Conservation (phyloP, 192 early-diverging fungal genomes). For the Dimargaris verticillata region DNA sequence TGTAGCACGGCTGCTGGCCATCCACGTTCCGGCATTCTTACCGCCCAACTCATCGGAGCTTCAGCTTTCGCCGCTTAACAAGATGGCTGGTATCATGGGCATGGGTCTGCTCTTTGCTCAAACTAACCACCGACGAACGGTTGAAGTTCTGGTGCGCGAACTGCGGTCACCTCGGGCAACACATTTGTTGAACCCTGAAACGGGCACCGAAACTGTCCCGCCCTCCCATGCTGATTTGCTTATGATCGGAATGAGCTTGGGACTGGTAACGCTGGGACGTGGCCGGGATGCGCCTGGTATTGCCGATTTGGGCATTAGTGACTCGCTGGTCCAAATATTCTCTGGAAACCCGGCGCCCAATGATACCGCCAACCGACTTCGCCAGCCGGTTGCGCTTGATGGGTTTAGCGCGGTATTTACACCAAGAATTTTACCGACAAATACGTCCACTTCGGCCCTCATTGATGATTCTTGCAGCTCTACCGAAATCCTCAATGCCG, state of each 20-base stretch:
- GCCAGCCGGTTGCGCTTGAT: background rate
- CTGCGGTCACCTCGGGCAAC: conserved; percentile 16
- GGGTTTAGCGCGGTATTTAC: background rate
- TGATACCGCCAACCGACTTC: background rate
- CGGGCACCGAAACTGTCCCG: too few species aligned
- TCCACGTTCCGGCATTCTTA: conserved; percentile 47
- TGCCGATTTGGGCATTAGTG: conserved; percentile 28
- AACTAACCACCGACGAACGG: conserved; percentile 33
- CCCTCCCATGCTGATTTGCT: conserved; percentile 24
- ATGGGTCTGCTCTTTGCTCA: conserved; percentile 49
- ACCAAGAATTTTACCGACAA: background rate
- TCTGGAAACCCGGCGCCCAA: too few species aligned
- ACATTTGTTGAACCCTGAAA: too few species aligned
- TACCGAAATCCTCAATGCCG: background rate
- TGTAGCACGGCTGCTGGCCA: conserved; percentile 37
- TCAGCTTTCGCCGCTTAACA: conserved; percentile 32
- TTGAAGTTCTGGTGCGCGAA: conserved; percentile 43
- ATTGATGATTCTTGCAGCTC: background rate
- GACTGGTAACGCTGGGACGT: conserved; percentile 43
- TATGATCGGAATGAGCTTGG: conserved; percentile 54
- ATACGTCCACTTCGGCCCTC: background rate
- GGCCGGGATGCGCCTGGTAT: conserved; percentile 25
- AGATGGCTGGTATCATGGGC: conserved; percentile 42
- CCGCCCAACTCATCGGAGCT: conserved; percentile 28
- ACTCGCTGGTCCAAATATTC: conserved; percentile 9